These are phyloP conservation scores for Pugionium cornutum DNA, from an alignment of 345 rosid species.

Conservation along the genomic window DNA sequence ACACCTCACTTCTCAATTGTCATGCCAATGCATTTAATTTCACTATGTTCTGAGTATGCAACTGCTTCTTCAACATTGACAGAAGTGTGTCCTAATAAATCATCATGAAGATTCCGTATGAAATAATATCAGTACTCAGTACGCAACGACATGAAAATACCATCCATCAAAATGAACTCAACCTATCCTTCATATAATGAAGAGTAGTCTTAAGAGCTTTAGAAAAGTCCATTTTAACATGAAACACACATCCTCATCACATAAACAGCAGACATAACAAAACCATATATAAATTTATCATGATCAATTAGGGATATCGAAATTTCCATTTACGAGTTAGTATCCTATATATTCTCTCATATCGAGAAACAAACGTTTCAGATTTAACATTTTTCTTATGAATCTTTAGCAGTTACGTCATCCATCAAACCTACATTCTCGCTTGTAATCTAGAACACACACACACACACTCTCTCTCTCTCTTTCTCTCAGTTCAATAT, in stretches of 20 bases:
- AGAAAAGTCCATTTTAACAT: not conserved
- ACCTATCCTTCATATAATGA: constrained; percentile 53
- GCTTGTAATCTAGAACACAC: not conserved
- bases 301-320: not conserved
- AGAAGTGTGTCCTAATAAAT: no score
- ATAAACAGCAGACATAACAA: not conserved
- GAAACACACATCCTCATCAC: constrained; percentile 12
- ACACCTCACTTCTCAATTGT: no score
- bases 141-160: constrained; percentile 94
- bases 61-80: no score
- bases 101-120: no score
- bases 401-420: constrained; percentile 10
- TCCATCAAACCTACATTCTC: not conserved
- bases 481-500: not conserved
- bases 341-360: constrained; percentile 1
- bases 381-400: constrained; percentile 4
- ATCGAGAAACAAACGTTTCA: constrained; percentile 12
- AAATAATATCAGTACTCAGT: no score
- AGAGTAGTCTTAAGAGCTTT: not conserved
- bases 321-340: not conserved
- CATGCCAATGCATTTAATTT: no score
- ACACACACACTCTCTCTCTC: not conserved
- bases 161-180: constrained; percentile 98
- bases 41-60: no score
- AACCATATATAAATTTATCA: not conserved